These are phyloP conservation scores for Agaricus bisporus DNA, from an alignment of 768 basidiomycete genomes.

Conservation along the genomic window DNA sequence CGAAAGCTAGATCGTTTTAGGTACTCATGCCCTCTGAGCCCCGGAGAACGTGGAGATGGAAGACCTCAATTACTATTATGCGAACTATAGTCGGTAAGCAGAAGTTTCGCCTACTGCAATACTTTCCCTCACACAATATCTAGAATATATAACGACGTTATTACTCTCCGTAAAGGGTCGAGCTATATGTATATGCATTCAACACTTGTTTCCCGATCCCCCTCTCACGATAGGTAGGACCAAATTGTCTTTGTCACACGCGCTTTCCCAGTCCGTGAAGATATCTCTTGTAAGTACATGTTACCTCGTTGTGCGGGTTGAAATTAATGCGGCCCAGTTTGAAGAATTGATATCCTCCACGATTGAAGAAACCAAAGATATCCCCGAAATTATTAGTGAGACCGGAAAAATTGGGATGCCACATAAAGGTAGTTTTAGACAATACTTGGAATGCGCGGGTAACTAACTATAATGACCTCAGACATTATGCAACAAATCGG, in stretches of 20 bases:
- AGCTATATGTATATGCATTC: constrained; percentile 76
- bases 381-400: constrained; percentile 88
- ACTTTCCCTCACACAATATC: neutral
- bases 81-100: constrained; percentile 86
- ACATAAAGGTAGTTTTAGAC: constrained; percentile 54
- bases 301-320: neutral
- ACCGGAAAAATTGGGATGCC: constrained; percentile 93
- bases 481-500: constrained; percentile 99
- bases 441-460: constrained; percentile 6
- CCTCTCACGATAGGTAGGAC: constrained; percentile 52
- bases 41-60: constrained; percentile 93
- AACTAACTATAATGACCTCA: constrained; percentile 17
- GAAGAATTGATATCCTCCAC: constrained; percentile 89
- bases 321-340: constrained; percentile 42
- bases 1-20: neutral
- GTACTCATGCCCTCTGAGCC: constrained; percentile 34
- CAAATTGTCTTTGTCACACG: constrained; percentile 91
- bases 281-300: constrained; percentile 67
- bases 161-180: constrained; percentile 89
- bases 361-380: constrained; percentile 95
- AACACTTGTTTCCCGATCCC: constrained; percentile 10
- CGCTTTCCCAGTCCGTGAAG: constrained; percentile 93
- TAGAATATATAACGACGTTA: constrained; percentile 96
- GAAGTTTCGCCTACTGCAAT: neutral
- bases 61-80: constrained; percentile 95